Conservation (phyloP, 1,139 yeast species). For the Blastobotrys indianensis region DNA sequence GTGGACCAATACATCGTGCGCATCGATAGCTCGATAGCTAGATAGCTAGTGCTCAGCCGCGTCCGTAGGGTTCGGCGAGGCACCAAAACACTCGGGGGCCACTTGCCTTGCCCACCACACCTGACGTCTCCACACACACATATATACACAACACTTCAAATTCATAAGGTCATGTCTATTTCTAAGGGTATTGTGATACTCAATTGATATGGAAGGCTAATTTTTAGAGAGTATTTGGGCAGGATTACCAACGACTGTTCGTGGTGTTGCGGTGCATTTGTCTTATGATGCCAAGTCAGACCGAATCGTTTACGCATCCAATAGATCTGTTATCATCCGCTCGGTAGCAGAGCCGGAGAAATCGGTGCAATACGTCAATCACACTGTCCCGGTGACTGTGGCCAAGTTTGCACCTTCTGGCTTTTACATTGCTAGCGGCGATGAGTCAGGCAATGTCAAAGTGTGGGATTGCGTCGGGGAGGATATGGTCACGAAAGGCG, state of each 20-base stretch:
- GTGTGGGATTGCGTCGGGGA: slow-evolving; percentile 73
- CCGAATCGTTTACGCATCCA: slow-evolving; percentile 72
- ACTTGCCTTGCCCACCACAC: slow-evolving; percentile 12
- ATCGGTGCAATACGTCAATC: slow-evolving; percentile 63
- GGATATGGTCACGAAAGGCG: slow-evolving; percentile 67
- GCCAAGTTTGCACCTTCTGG: slow-evolving; percentile 89
- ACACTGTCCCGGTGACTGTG: slow-evolving; percentile 65
- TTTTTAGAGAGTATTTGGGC: slow-evolving; percentile 40
- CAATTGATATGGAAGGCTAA: neutral
- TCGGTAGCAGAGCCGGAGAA: slow-evolving; percentile 50
- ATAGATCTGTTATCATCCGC: slow-evolving; percentile 72
- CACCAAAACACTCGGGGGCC: too few species aligned
- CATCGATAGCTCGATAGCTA: too few species aligned
- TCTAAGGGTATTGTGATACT: slow-evolving; percentile 5
- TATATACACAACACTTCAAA: too few species aligned
- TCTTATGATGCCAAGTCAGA: slow-evolving; percentile 65
- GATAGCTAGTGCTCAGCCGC: too few species aligned
- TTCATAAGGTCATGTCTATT: slow-evolving; percentile 8
- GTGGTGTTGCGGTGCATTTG: slow-evolving; percentile 66
- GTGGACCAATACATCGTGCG: too few species aligned
- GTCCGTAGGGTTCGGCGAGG: too few species aligned
- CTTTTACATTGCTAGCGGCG: slow-evolving; percentile 86
- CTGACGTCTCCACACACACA: too few species aligned
- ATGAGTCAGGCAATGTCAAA: slow-evolving; percentile 77
- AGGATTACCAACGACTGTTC: slow-evolving; percentile 71